A percentile compares a stretch with the other conserved stretches of the same genome.
These are phyloP conservation scores for Isabelozyma rhagii DNA, from an alignment of 805 yeast species.

Conservation along the genomic window DNA sequence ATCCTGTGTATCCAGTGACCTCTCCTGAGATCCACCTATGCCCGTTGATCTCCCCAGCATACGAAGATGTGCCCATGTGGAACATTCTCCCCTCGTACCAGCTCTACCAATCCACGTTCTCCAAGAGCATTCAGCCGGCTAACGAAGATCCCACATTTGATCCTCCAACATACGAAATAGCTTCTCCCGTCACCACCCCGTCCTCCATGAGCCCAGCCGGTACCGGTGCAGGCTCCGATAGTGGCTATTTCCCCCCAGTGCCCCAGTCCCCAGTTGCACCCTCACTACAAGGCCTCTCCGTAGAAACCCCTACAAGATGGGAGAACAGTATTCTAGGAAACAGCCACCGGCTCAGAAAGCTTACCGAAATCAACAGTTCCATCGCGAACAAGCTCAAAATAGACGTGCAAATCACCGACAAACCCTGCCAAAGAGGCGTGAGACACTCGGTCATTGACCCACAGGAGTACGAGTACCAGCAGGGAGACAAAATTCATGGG, in stretches of 20 bases:
- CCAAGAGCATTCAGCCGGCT: slow-evolving; percentile 18
- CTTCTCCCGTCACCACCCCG: slow-evolving; percentile 1
- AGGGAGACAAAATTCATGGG: slow-evolving; percentile 26
- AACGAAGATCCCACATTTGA: slow-evolving; percentile 15
- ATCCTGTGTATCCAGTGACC: not conserved
- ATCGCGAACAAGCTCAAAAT: slow-evolving; percentile 16
- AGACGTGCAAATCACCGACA: slow-evolving; percentile 14
- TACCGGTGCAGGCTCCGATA: too few relatives aligned
- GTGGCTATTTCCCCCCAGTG: slow-evolving; percentile 12
- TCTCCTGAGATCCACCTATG: slow-evolving; percentile 1
- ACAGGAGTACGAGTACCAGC: slow-evolving; percentile 17
- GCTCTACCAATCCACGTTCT: slow-evolving; percentile 25
- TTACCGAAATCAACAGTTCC: slow-evolving; percentile 10
- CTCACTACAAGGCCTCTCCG: not conserved
- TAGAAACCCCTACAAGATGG: slow-evolving; percentile 16
- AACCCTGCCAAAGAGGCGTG: slow-evolving; percentile 13
- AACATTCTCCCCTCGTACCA: slow-evolving; percentile 30
- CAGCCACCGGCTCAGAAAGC: slow-evolving; percentile 21
- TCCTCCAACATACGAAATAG: slow-evolving; percentile 20
- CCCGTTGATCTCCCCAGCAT: slow-evolving; percentile 21
- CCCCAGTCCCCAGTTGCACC: not conserved
- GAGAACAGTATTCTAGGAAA: slow-evolving; percentile 26
- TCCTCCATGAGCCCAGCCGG: not conserved
- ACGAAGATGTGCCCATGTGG: slow-evolving; percentile 27
- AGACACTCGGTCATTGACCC: slow-evolving; percentile 14